A percentile compares a stretch with the other conserved stretches of the same genome.
Conservation (phyloP, 208 protist genomes). For the Chromosphaera perkinsii region DNA sequence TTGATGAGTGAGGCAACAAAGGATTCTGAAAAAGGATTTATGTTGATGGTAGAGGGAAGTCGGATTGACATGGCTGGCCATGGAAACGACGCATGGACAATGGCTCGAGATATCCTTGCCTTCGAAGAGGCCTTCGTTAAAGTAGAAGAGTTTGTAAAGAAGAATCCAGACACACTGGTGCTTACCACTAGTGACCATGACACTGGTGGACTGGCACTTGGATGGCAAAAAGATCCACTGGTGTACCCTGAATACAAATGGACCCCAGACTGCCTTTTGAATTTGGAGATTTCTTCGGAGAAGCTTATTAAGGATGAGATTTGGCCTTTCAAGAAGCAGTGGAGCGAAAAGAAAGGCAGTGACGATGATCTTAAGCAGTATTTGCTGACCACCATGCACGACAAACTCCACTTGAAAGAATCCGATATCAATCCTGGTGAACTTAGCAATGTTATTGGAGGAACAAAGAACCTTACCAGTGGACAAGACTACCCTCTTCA, state of each 20-base stretch:
- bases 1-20: not conserved
- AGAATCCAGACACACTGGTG: slow-evolving; percentile 7
- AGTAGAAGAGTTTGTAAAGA: not conserved
- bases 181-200: slow-evolving; percentile 15
- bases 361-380: not conserved
- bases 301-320: not conserved
- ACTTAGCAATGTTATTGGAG: not conserved
- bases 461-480: not conserved
- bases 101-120: not conserved
- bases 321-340: not conserved
- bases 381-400: not conserved
- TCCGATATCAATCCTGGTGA: not conserved
- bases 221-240: not conserved
- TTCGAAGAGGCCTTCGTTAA: slow-evolving; percentile 1
- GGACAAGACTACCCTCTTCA: not conserved
- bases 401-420: not conserved
- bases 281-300: not conserved
- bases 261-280: not conserved
- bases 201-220: not conserved
- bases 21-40: slow-evolving; percentile 1
- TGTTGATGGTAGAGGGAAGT: slow-evolving; percentile 20
- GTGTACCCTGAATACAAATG: slow-evolving; percentile 10
- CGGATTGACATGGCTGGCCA: slow-evolving; percentile 26
- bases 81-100: slow-evolving; percentile 4
- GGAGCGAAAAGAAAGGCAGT: not conserved